These are phyloP conservation scores for Fusarium buxicola DNA, from an alignment of 2,329 filamentous ascomycete species.

Conservation along the genomic window DNA sequence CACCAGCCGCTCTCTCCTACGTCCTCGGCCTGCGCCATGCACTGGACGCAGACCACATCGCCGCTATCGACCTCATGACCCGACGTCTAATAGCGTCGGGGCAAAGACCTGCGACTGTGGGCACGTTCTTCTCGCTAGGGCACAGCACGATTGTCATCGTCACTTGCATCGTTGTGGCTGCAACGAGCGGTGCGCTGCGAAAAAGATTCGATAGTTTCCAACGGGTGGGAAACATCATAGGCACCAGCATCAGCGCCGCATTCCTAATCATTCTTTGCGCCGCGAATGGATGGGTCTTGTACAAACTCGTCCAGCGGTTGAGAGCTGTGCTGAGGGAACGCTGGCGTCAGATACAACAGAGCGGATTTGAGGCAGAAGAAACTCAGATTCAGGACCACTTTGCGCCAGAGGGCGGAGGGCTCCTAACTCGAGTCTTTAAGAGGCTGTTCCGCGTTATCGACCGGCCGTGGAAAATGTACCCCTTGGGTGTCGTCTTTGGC, in stretches of 20 bases:
- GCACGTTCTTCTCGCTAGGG: slow-evolving; percentile 93
- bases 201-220: slow-evolving; percentile 84
- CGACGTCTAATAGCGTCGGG: slow-evolving; percentile 86
- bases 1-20: slow-evolving; percentile 86
- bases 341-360: slow-evolving; percentile 35
- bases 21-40: slow-evolving; percentile 92
- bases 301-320: slow-evolving; percentile 78
- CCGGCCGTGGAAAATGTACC: slow-evolving; percentile 95
- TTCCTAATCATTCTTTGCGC: slow-evolving; percentile 85
- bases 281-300: slow-evolving; percentile 88
- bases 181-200: slow-evolving; percentile 85
- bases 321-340: slow-evolving; percentile 64
- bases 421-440: slow-evolving; percentile 77
- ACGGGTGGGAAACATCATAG: slow-evolving; percentile 86
- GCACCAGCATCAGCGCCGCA: slow-evolving; percentile 84
- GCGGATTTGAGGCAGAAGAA: slow-evolving; percentile 43
- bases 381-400: slow-evolving; percentile 59
- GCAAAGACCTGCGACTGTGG: slow-evolving; percentile 88
- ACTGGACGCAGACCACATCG: slow-evolving; percentile 92
- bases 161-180: slow-evolving; percentile 91
- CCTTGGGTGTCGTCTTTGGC: slow-evolving; percentile 87
- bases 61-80: slow-evolving; percentile 94
- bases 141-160: slow-evolving; percentile 94
- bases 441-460: slow-evolving; percentile 80
- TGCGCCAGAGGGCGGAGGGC: slow-evolving; percentile 80